Evolutionary conservation across 2,329 filamentous ascomycete species (phyloP).

Genomic region (Neopestalotiopsis rosae): DNA sequence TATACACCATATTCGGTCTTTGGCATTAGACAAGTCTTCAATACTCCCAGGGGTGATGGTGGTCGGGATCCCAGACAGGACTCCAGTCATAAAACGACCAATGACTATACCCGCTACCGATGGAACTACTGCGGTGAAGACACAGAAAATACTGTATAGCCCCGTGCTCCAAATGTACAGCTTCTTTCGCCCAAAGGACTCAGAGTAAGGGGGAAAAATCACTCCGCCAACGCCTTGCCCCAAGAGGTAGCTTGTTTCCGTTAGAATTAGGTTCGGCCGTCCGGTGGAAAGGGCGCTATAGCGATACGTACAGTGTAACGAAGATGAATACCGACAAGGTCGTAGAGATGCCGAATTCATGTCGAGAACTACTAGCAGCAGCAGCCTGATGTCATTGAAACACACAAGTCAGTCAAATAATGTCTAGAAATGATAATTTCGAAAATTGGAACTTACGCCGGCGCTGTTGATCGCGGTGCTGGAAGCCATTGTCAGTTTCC

Average conservation of each 20-base stretch:
- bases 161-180: neutral
- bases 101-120: neutral
- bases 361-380: neutral
- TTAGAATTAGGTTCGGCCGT: neutral
- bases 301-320: conserved; percentile 9
- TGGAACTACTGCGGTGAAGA: conserved; percentile 1
- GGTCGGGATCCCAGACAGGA: conserved; percentile 52
- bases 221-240: conserved; percentile 6
- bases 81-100: conserved; percentile 48
- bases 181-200: neutral
- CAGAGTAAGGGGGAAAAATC: neutral
- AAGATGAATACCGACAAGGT: neutral
- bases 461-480: conserved; percentile 5
- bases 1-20: conserved; percentile 51
- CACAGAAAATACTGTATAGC: conserved; percentile 7
- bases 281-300: too few relatives aligned
- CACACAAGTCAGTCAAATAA: neutral
- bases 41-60: conserved; percentile 53
- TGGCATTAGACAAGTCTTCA: conserved; percentile 54
- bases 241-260: neutral
- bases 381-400: neutral
- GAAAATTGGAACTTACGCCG: conserved; percentile 2
- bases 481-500: conserved; percentile 2
- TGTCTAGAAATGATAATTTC: neutral
- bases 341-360: conserved; percentile 9